Evolutionary conservation across 1,284 basidiomycete genomes (phyloP), one percentile per base, ranked within the genome.

Genomic region (Irpex sp.): DNA sequence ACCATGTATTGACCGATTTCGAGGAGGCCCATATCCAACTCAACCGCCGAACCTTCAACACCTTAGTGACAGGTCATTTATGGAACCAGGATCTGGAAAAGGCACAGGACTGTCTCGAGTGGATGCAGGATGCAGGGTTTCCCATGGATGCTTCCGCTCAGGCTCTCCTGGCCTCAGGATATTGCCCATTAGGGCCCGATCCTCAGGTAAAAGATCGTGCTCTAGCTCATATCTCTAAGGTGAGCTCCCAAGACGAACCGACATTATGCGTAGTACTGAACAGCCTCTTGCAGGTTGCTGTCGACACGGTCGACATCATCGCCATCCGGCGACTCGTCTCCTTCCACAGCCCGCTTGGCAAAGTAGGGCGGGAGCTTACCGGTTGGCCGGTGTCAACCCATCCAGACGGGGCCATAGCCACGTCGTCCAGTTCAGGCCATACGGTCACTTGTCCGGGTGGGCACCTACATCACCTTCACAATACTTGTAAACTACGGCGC

Each of bases 1-100:
- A 79, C 65, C 70, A 68, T 31, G 76, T 83, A 2, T 72, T 88
- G 60, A 71, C 77, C 55, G 79, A 85, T 60, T 91, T 88, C 77
- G 70, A 76, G 52, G 67, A 70, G 37, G 75, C 80, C 62, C 70
- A 76, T 1, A 68, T 87, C 49, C 68, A 68, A 15, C 87, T 87
- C 26, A 82, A 79, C 57, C 79, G 82, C 56, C 78, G 84, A 67
- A 91, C 89, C 1, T 91, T 82, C 71, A 87, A 90, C 69, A 77
- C 88, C 15, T 77, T 92, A 47, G 76, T 91, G 11, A 80, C 83
- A 5, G 87, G 85, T 34, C 81, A 87, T 71, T 77, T 93, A 60
- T 86, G 83, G 71, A 93, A 93, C 72, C 79, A 81, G 74, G 81
- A 91, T 73, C 73, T 92, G 55, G 68, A 73, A 62, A 78, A 78